Base-by-base conservation (phyloP, 2,329 filamentous ascomycete species). In the Ophiosphaerella narmari region DNA sequence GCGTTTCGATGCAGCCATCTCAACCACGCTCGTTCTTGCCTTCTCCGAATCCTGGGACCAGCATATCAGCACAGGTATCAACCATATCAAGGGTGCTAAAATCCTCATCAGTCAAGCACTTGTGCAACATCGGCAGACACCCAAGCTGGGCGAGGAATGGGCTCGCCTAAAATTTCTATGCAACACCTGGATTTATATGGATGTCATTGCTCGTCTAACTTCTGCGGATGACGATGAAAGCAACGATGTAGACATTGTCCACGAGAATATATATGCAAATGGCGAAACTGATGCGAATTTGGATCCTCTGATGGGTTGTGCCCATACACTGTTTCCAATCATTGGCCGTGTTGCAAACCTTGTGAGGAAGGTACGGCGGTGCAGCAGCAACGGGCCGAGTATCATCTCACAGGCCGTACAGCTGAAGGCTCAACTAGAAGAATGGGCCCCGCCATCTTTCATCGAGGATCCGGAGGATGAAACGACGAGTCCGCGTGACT, bases 181-280 rank as follows among this genome's bases (percentile, higher is more conserved):
- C 72, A 89, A 88, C 63, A 84, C 83, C 4, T 89, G 85, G 84
- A 79, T 89, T 7, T 90, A 89, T 62, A 86, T 89, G 81, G 86
- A 89, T 65, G 87, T 89, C 24, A 86, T 89, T 54, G 83, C 86
- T 21, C 81, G 86, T 12, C 73, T 90, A 41, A 89, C 86, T 0
- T 85, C 85, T 3, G 72, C 83, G 3, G 82, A 84, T 50, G 79
- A 82, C 32, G 81, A 83, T 21, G 82, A 83, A 11, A 77, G 77
- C 3, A 77, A 78, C 39, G 80, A 84, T 60, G 81, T 84, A 47
- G 73, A 74, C 44, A 41, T 60, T 31, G 65, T 74, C 65, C 46
- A 73, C 68, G 65, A 74, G 67, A 52, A 63, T 40, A 66, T 75
- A 12, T 64, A 68, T 39, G 56, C 62, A 23, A 59, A 60, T n/a